These are phyloP conservation scores for Wickerhamomyces canadensis DNA, from an alignment of 805 yeast genomes.

Conservation along the genomic window DNA sequence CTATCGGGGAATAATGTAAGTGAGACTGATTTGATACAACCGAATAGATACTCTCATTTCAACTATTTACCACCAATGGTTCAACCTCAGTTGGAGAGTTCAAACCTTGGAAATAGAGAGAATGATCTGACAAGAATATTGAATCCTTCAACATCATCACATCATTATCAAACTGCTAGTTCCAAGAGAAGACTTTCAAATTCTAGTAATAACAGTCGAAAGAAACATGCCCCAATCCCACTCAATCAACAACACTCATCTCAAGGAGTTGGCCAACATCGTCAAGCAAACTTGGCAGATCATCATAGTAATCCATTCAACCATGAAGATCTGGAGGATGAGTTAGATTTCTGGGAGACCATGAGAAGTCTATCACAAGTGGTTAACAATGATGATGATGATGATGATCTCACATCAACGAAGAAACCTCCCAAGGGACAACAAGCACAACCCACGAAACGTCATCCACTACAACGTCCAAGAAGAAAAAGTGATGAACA, in stretches of 20 bases:
- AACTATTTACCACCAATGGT: constrained; percentile 71
- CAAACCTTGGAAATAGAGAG: constrained; percentile 38
- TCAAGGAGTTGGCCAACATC: background rate
- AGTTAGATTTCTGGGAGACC: constrained; percentile 66
- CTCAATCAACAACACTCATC: no score
- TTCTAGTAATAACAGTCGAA: constrained; percentile 15
- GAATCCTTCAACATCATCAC: constrained; percentile 26
- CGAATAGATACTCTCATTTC: constrained; percentile 63
- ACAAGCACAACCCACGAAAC: no score
- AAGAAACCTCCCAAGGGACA: no score
- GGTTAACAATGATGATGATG: constrained; percentile 20
- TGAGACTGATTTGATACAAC: constrained; percentile 29
- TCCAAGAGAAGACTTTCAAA: constrained; percentile 16
- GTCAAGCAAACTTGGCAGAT: constrained; percentile 2
- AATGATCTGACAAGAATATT: constrained; percentile 40
- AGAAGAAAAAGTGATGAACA: background rate
- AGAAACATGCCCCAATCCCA: constrained; percentile 2
- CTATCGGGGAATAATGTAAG: constrained; percentile 11
- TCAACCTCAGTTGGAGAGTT: constrained; percentile 63
- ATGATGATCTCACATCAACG: background rate
- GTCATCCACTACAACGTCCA: background rate
- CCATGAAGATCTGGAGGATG: constrained; percentile 52
- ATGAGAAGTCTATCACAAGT: constrained; percentile 50
- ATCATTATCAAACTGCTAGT: background rate
- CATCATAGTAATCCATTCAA: constrained; percentile 16